Evolutionary conservation across 345 rosid species (phyloP).

Genomic region (Microthlaspi erraticum): DNA sequence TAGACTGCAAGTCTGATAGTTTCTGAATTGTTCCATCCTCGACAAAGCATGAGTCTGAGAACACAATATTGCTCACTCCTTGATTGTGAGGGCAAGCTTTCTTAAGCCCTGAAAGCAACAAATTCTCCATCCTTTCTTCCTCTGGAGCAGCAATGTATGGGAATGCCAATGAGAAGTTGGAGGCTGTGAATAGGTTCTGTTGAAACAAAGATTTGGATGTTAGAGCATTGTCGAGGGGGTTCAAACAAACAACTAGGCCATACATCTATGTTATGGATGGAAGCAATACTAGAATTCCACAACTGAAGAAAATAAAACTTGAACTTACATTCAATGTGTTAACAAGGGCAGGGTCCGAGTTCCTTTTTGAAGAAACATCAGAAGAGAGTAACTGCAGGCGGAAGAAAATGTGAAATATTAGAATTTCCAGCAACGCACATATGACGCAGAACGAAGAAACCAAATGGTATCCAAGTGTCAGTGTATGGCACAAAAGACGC

Average conservation of each 20-base stretch:
- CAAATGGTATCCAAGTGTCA: no score
- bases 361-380: conserved; percentile 65
- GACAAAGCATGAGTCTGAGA: conserved; percentile 74
- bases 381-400: conserved; percentile 66
- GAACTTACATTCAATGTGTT: conserved; percentile 69
- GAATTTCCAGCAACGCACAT: conserved; percentile 8
- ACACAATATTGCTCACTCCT: conserved; percentile 58
- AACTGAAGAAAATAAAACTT: conserved; percentile 22
- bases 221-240: neutral
- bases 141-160: conserved; percentile 79
- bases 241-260: conserved; percentile 11
- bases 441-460: conserved; percentile 7
- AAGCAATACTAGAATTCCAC: neutral
- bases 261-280: neutral
- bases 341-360: conserved; percentile 59
- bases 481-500: neutral
- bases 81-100: conserved; percentile 67
- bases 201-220: conserved; percentile 34
- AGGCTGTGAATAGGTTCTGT: conserved; percentile 65
- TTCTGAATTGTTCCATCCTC: conserved; percentile 66
- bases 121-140: conserved; percentile 74
- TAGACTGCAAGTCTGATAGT: conserved; percentile 61
- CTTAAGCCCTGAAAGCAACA: conserved; percentile 68
- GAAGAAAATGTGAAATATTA: conserved; percentile 22
- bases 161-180: conserved; percentile 93